Evolutionary conservation across 129 eudicot genomes (phyloP), one percentile per base, ranked within the genome.

Genomic region (sunflower (Helianthus annuus)): DNA sequence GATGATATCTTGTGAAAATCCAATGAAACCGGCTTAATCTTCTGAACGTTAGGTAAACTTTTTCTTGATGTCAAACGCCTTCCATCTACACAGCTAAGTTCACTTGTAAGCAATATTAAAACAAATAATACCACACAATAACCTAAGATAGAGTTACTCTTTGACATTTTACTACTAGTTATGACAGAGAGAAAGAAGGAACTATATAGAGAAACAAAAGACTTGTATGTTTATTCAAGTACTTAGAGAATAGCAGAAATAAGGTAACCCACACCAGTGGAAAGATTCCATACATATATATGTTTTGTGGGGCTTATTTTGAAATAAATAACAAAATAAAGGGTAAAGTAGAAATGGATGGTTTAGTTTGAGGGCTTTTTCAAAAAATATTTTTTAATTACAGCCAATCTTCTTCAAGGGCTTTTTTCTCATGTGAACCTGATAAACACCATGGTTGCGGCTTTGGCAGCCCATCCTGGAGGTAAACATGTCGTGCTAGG

Each of bases 101-200:
- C 73, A 66, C 51, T 55, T 15, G 60, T 66, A 56, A 75, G 67
- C 79, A 67, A 27, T 32, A 75, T 57, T 38, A 76, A 56, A 76
- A 67, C 17, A 6, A 76, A 66, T 45, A 67, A 7, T 55, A 76
- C 45, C 48, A 67, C 40, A 76, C 29, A 66, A 67, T 67, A 76
- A 42, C 46, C 10, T 44, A 45, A 76, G 45, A 22, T 36, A 27
- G 44, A 42, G 24, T 56, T 67, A 67, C 39, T 45, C 68, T 66
- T 67, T 67, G 80, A 73, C 80, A 67, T 76, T 44, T 9, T 42
- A 66, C n/a, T 75, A 19, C 5, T 54, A 54, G 51, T 48, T 66
- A 34, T 29, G 36, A 16, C 16, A 46, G 52, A 6, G 32, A 48
- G 40, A 16, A 7, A 49, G 17, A 27, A 2, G 10, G 10, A 0